Evolutionary conservation across 805 yeast species (phyloP).

Genomic region (Cyberlindnera sargentensis): DNA sequence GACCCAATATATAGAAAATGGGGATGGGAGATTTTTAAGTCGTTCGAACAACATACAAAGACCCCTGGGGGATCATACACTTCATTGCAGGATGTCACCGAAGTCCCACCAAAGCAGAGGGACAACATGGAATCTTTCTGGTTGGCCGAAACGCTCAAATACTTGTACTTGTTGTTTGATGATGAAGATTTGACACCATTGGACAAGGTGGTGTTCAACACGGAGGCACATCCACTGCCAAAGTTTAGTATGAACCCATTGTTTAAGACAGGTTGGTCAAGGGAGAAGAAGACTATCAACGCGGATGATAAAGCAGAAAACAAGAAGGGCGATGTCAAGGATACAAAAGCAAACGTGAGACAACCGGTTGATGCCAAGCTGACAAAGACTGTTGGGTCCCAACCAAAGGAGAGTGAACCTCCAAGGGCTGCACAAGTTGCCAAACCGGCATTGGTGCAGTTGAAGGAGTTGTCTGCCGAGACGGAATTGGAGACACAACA

Average conservation of each 20-base stretch:
- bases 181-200: slow-evolving; percentile 57
- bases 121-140: slow-evolving; percentile 91
- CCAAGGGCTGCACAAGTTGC: slow-evolving; percentile 22
- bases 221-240: slow-evolving; percentile 95
- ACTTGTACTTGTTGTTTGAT: slow-evolving; percentile 72
- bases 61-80: slow-evolving; percentile 49
- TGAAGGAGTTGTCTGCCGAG: slow-evolving; percentile 2
- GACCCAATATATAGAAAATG: slow-evolving; percentile 78
- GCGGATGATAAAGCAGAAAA: slow-evolving; percentile 2
- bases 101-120: slow-evolving; percentile 39
- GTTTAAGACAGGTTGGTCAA: slow-evolving; percentile 58
- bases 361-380: slow-evolving; percentile 10
- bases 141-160: slow-evolving; percentile 90
- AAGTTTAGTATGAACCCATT: slow-evolving; percentile 43
- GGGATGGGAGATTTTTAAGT: slow-evolving; percentile 82
- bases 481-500: neutral
- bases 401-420: slow-evolving; percentile 1
- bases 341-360: slow-evolving; percentile 20
- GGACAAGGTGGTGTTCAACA: slow-evolving; percentile 69
- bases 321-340: slow-evolving; percentile 17
- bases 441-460: slow-evolving; percentile 18
- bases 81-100: slow-evolving; percentile 60
- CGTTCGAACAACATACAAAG: slow-evolving; percentile 54
- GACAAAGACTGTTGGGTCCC: neutral
- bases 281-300: slow-evolving; percentile 16